Evolutionary conservation across 805 yeast species (phyloP).

Genomic region (Pichia phayaonensis): DNA sequence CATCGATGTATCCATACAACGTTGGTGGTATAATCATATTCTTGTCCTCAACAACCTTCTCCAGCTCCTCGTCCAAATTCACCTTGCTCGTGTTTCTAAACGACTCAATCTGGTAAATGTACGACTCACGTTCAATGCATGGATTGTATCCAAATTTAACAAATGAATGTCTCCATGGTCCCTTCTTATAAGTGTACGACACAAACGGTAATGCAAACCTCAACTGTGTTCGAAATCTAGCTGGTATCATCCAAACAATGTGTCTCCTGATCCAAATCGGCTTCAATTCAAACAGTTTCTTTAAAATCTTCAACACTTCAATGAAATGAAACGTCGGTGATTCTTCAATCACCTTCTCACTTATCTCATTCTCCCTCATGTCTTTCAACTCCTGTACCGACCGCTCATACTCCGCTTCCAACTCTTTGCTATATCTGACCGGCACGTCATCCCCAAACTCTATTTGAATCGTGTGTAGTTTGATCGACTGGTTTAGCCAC

Average conservation of each 20-base stretch:
- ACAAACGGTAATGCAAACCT: constrained; percentile 80
- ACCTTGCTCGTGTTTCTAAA: constrained; percentile 38
- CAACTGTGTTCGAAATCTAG: constrained; percentile 36
- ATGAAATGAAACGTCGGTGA: constrained; percentile 30
- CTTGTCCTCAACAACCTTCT: constrained; percentile 18
- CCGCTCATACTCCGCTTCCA: constrained; percentile 37
- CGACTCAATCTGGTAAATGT: constrained; percentile 76
- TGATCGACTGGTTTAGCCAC: constrained; percentile 38
- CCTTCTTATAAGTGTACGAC: constrained; percentile 73
- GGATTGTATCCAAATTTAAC: constrained; percentile 79
- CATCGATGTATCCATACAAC: constrained; percentile 13
- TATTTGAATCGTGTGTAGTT: constrained; percentile 46
- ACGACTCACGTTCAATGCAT: constrained; percentile 40
- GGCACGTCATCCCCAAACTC: constrained; percentile 46
- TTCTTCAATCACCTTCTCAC: constrained; percentile 19
- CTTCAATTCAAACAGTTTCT: constrained; percentile 51
- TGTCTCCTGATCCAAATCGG: constrained; percentile 87
- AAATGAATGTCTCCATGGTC: constrained; percentile 92
- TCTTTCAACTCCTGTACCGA: constrained; percentile 28
- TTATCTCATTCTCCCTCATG: constrained; percentile 19
- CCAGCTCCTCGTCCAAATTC: constrained; percentile 18
- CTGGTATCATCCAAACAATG: constrained; percentile 47
- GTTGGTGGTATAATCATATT: constrained; percentile 23
- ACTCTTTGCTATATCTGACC: constrained; percentile 38
- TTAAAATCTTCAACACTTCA: constrained; percentile 37